Evolutionary conservation across 1,284 basidiomycete species (phyloP).

Genomic region (Hemileia vastatrix): DNA sequence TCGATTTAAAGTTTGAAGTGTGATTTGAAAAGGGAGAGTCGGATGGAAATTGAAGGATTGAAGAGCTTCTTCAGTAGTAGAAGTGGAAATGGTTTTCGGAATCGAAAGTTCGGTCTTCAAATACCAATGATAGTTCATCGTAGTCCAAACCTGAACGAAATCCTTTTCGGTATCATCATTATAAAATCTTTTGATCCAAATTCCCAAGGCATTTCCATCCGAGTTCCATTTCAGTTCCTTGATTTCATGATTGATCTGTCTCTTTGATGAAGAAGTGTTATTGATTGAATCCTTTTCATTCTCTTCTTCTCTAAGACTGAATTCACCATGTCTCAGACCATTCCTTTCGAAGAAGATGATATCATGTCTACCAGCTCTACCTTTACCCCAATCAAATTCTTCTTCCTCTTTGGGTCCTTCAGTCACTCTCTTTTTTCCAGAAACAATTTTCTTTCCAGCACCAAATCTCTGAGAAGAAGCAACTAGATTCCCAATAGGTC

Average conservation of each 20-base stretch:
- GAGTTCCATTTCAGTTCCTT: conserved; percentile 74
- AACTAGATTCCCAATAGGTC: conserved; percentile 75
- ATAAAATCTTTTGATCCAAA: conserved; percentile 63
- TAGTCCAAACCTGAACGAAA: conserved; percentile 88
- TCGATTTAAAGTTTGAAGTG: too few species aligned
- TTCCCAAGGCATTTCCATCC: conserved; percentile 71
- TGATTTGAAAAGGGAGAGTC: too few species aligned
- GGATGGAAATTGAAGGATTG: too few species aligned
- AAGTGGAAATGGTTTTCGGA: too few species aligned
- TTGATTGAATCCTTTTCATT: too few species aligned
- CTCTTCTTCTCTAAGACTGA: conserved; percentile 56
- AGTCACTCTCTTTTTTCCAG: conserved; percentile 57
- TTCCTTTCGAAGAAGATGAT: conserved; percentile 94
- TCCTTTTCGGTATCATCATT: conserved; percentile 55
- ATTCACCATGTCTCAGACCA: conserved; percentile 82
- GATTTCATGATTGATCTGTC: conserved; percentile 63
- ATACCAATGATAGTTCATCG: conserved; percentile 86
- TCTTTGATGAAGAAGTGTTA: too few species aligned
- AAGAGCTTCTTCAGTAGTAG: too few species aligned
- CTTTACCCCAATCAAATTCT: too few species aligned
- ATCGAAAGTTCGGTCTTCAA: too few species aligned
- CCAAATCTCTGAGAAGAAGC: conserved; percentile 74
- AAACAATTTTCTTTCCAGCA: too few species aligned
- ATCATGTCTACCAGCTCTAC: too few species aligned
- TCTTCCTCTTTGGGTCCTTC: too few species aligned